A percentile compares a stretch with the other conserved stretches of the same genome.
Evolutionary conservation across 179 eudicot genomes (phyloP).

Genomic region (Camellia oleifera): DNA sequence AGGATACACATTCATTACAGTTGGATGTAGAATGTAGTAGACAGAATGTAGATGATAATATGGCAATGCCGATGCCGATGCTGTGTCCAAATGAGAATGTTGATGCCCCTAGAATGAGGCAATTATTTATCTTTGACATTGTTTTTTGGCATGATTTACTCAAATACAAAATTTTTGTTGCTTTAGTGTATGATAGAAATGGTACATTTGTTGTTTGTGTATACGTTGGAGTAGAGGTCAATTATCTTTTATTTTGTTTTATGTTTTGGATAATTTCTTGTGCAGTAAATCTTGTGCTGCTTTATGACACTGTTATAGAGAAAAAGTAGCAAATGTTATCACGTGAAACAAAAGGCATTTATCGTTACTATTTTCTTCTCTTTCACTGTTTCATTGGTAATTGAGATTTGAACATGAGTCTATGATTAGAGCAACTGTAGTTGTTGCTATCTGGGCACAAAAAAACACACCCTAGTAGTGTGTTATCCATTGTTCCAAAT

Average conservation of each 20-base stretch:
- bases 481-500: too few species aligned
- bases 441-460: too few species aligned
- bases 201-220: neutral
- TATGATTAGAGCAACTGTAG: too few species aligned
- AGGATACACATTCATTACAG: constrained; percentile 18
- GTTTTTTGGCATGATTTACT: constrained; percentile 4
- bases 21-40: constrained; percentile 26
- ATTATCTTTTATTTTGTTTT: neutral
- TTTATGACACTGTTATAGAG: neutral
- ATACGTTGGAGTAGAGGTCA: neutral
- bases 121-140: constrained; percentile 7
- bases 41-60: constrained; percentile 32
- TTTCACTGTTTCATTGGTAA: too few species aligned
- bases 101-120: constrained; percentile 67
- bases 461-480: too few species aligned
- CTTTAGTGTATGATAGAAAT: neutral
- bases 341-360: neutral
- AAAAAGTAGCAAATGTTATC: neutral
- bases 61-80: constrained; percentile 8
- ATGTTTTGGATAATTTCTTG: neutral
- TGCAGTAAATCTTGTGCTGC: neutral
- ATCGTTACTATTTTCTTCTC: neutral
- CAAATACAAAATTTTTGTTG: neutral
- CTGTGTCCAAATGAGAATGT: constrained; percentile 32
- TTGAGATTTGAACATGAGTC: too few species aligned